Evolutionary conservation across 2,329 filamentous ascomycete genomes (phyloP).

Genomic region (Calycina herbarum): DNA sequence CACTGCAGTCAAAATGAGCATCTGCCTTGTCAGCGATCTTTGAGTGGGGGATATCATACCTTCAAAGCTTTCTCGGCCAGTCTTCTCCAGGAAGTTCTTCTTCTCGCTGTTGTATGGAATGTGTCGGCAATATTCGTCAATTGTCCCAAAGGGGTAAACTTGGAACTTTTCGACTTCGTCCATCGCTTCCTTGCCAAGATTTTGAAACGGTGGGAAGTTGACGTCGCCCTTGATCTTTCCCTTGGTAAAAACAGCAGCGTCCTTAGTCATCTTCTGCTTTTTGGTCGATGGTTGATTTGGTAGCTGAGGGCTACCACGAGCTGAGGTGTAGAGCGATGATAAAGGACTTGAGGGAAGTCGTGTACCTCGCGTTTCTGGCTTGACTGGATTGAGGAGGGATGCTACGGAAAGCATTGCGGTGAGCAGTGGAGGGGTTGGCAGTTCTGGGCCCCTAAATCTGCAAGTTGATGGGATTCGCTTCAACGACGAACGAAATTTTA

Average conservation of each 20-base stretch:
- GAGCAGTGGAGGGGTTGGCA: slow-evolving; percentile 27
- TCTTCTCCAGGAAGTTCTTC: slow-evolving; percentile 83
- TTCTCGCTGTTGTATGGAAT: slow-evolving; percentile 96
- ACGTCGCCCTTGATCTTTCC: slow-evolving; percentile 65
- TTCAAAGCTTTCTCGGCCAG: slow-evolving; percentile 84
- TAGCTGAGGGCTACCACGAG: slow-evolving; percentile 30
- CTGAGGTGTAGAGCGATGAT: slow-evolving; percentile 30
- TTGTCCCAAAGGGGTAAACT: slow-evolving; percentile 65
- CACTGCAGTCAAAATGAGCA: slow-evolving; percentile 51
- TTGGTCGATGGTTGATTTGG: slow-evolving; percentile 37
- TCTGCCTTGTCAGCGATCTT: slow-evolving; percentile 17
- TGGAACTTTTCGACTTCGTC: slow-evolving; percentile 62
- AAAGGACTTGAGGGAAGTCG: slow-evolving; percentile 45
- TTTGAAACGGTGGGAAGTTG: slow-evolving; percentile 74
- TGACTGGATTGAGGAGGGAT: slow-evolving; percentile 64
- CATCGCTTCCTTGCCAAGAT: slow-evolving; percentile 56
- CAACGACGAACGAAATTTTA: slow-evolving; percentile 26
- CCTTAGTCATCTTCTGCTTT: slow-evolving; percentile 64
- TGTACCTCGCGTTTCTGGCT: slow-evolving; percentile 41
- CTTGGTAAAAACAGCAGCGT: slow-evolving; percentile 61
- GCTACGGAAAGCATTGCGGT: slow-evolving; percentile 62
- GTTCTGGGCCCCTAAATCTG: slow-evolving; percentile 29
- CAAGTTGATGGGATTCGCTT: slow-evolving; percentile 27
- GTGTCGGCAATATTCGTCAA: slow-evolving; percentile 64
- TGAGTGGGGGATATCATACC: slow-evolving; percentile 52